Evolutionary conservation across 1,284 basidiomycete species (phyloP), one percentile per base, ranked within the genome.

Genomic region (Moesziomyces parantarcticus): DNA sequence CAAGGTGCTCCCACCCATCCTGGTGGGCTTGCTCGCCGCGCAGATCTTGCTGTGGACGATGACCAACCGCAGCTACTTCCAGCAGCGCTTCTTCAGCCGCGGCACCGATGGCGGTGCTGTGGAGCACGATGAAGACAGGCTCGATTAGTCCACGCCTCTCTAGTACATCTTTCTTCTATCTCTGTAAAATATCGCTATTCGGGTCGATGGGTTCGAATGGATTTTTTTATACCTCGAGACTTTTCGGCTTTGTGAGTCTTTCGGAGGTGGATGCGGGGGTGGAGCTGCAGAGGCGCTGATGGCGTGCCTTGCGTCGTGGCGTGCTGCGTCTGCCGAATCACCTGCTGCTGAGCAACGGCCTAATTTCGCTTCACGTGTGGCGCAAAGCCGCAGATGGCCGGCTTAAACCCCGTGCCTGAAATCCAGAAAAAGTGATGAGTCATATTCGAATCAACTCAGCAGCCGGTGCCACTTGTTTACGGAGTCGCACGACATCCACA

Each of bases 1-100:
- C 54, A 52, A 49, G 50, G 53, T 75, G 11, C 48, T 78, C 46
- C 46, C 70, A 14, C 76, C 76, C 13, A 66, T 71, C 47, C 43
- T 77, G 21, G 64, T 78, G 8, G 74, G 55, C 1, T 45, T 74
- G 41, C 55, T 78, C 26, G 50, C 42, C 8, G 40, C 59, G 10
- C 76, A 77, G 52, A 55, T 62, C 8, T 3, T 49, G n/a, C 21
- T 76, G 4, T 78, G 73, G 69, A 40, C 41, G 25, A 39, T 34
- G 1, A 48, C 54, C 22, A 70, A 64, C 29, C 39, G 51, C 18
- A 41, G 34, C 21, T 53, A 57, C 43, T 58, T 70, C 36, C 50
- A 57, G 6, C 55, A 39, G 44, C 29, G 50, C 21, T 55, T 58
- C 22, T 16, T 59, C 16, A 53, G 45, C 49, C 36, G 40, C 14